Evolutionary conservation across 805 yeast species (phyloP), one percentile per base, ranked within the genome.

Genomic region (Candida krabiensis): DNA sequence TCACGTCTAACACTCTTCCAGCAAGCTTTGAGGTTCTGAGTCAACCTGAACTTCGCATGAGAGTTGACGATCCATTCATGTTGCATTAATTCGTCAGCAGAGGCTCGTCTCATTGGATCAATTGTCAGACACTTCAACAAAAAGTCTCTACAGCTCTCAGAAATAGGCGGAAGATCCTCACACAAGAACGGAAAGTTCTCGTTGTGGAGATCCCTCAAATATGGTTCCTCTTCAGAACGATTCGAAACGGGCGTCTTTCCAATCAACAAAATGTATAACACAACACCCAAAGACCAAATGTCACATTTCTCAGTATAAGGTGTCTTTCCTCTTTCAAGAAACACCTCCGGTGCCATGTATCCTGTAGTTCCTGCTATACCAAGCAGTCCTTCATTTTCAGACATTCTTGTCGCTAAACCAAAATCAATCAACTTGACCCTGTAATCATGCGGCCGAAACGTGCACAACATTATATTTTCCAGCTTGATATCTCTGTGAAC

Each of bases 401-500:
- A 8, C 5, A 88, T 63, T 46, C 75, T 70, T 60, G 85, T 85
- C 24, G 96, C 95, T 44, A 88, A 86, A 28, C 96, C 96, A 60
- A 88, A 88, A 64, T 88, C 96, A 2, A 95, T 95, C 47, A 88
- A 69, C 12, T 26, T 22, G 12, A 88, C 93, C 23, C 88, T 69
- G 37, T 71, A 75, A 11, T 88, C 77, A 44, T 80, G 69, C 9
- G 66, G 69, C n/a, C n/a, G n/a, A n/a, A n/a, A n/a, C 22, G 69
- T 66, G 32, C 82, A 62, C 55, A 84, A 86, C 30, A 88, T 68
- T 31, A 88, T 69, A 61, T 88, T 88, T 56, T 88, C 96, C 5
- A 96, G 95, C 63, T 88, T 89, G 49, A 88, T 70, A 59, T 89
- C 96, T 39, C 96, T 74, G 58, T 88, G 96, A 9, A 88, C 95